These are phyloP conservation scores for Pichia sp. DNA, from an alignment of 1,139 yeast genomes.

Conservation along the genomic window DNA sequence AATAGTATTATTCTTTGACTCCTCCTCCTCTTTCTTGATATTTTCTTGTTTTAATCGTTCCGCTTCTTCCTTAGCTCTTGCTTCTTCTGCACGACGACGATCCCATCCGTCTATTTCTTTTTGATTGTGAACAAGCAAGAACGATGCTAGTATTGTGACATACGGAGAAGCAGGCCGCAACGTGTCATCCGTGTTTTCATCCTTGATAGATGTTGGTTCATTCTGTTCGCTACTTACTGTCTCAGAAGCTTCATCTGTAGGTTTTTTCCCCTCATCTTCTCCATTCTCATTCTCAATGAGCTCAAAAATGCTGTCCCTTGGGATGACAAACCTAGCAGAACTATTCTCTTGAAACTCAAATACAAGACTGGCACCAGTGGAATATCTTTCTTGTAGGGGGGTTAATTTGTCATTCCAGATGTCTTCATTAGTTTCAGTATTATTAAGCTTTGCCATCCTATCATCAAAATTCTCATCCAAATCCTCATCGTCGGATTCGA, in stretches of 20 bases:
- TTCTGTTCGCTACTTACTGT: neutral
- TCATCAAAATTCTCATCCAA: constrained; percentile 3
- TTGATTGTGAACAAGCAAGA: constrained; percentile 51
- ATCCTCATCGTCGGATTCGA: constrained; percentile 7
- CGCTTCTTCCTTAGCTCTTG: constrained; percentile 17
- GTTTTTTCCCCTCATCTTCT: too few species aligned
- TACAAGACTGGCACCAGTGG: constrained; percentile 62
- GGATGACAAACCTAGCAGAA: constrained; percentile 64
- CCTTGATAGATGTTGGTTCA: neutral
- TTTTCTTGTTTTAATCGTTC: constrained; percentile 7
- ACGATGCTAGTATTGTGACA: constrained; percentile 56
- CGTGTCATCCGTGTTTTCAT: constrained; percentile 2
- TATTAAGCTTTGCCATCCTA: constrained; percentile 12
- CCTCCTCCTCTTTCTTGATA: constrained; percentile 12
- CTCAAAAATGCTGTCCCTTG: constrained; percentile 72
- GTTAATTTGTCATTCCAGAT: constrained; percentile 49
- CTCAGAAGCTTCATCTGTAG: neutral
- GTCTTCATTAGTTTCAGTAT: constrained; percentile 19
- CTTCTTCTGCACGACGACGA: constrained; percentile 23
- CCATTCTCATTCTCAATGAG: constrained; percentile 37
- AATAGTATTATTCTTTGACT: constrained; percentile 2
- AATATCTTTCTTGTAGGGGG: constrained; percentile 68
- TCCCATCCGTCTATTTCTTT: constrained; percentile 45
- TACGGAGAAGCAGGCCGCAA: constrained; percentile 13
- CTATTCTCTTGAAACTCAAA: constrained; percentile 83